These are phyloP conservation scores for Epichloe typhina DNA, from an alignment of 2,329 filamentous ascomycete genomes.

Conservation along the genomic window DNA sequence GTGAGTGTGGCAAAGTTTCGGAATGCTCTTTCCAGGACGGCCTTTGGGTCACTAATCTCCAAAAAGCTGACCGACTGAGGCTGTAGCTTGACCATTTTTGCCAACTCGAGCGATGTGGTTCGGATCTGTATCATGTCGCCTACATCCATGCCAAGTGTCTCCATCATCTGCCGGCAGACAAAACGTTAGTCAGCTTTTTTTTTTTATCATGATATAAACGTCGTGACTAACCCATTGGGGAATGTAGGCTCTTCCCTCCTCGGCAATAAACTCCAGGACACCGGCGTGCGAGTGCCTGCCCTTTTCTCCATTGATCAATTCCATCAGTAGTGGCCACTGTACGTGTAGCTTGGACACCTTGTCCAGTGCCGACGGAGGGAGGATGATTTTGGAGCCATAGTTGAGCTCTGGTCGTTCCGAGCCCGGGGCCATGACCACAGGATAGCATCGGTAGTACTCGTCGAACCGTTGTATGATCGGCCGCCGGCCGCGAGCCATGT, in stretches of 20 bases:
- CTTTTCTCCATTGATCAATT: conserved; percentile 79
- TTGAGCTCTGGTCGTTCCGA: conserved; percentile 82
- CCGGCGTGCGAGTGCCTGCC: conserved; percentile 78
- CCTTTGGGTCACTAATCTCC: conserved; percentile 93
- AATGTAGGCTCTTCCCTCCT: conserved; percentile 91
- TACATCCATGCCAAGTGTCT: conserved; percentile 75
- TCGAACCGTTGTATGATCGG: conserved; percentile 68
- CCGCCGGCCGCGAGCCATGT: conserved; percentile 34
- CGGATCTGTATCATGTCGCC: conserved; percentile 93
- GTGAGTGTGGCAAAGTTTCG: conserved; percentile 90
- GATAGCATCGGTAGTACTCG: conserved; percentile 97
- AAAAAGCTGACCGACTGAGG: conserved; percentile 88
- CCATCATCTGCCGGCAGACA: conserved; percentile 61
- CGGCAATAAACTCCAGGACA: conserved; percentile 93
- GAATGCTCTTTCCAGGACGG: conserved; percentile 92
- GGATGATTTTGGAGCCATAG: conserved; percentile 93
- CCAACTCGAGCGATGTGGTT: conserved; percentile 82
- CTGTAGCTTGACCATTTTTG: conserved; percentile 90
- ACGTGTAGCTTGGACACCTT: conserved; percentile 94
- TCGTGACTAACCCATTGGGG: conserved; percentile 67
- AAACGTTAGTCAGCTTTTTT: not conserved
- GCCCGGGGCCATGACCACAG: conserved; percentile 84
- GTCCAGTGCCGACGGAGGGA: conserved; percentile 91
- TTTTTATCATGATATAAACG: not conserved
- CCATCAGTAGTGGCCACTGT: conserved; percentile 93